These are phyloP conservation scores for Fusarium sp. DNA, from an alignment of 2,329 filamentous ascomycete genomes.

Conservation along the genomic window DNA sequence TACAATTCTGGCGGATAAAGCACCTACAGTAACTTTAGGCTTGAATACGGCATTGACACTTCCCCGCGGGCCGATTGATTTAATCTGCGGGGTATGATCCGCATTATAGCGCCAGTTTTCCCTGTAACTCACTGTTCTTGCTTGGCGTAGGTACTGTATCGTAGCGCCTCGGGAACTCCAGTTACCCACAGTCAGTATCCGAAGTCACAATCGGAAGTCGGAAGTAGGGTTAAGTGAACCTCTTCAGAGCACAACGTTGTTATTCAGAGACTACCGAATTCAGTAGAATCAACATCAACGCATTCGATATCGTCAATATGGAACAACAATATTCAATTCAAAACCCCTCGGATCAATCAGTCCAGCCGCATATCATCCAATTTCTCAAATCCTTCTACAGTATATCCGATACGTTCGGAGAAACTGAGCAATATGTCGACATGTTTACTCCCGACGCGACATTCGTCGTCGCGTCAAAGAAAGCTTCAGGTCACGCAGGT, in stretches of 20 bases:
- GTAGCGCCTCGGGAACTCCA: background rate
- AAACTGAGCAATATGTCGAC: conserved; percentile 34
- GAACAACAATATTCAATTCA: conserved; percentile 28
- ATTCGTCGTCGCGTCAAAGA: conserved; percentile 33
- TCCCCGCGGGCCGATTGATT: background rate
- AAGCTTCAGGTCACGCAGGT: conserved; percentile 26
- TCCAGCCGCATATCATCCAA: conserved; percentile 22
- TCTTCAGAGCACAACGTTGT: background rate
- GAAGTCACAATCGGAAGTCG: conserved; percentile 32
- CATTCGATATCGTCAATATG: conserved; percentile 10
- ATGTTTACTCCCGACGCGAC: conserved; percentile 32
- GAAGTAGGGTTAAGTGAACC: conserved; percentile 17
- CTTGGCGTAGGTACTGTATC: background rate
- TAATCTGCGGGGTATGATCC: background rate
- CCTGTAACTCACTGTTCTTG: background rate
- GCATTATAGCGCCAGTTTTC: background rate
- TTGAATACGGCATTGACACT: background rate
- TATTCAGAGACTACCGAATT: background rate
- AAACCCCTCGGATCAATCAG: conserved; percentile 28
- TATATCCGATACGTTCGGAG: conserved; percentile 33
- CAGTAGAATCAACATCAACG: background rate
- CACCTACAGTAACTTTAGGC: background rate
- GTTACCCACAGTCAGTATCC: background rate
- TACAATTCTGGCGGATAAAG: background rate
- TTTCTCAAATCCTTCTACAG: conserved; percentile 31